Evolutionary conservation across 1,139 yeast genomes (phyloP).

Genomic region (Hyphopichia khmerensis): DNA sequence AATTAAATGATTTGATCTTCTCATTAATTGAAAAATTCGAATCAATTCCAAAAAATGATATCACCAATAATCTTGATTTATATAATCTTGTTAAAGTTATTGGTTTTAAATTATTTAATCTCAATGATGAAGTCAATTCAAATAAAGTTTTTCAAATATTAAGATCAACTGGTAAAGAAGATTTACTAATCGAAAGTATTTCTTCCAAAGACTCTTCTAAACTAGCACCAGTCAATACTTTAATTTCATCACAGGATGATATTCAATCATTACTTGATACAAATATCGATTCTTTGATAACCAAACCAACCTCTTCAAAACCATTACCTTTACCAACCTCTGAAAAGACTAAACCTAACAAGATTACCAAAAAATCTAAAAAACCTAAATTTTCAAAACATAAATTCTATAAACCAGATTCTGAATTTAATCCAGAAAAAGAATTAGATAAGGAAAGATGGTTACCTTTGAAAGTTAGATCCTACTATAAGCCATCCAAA

Average conservation of each 20-base stretch:
- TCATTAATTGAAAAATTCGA: conserved; percentile 19
- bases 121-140: conserved; percentile 28
- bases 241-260: conserved; percentile 21
- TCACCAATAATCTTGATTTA: conserved; percentile 18
- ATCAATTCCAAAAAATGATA: conserved; percentile 14
- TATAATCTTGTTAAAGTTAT: conserved; percentile 45
- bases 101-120: conserved; percentile 45
- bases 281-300: conserved; percentile 22
- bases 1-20: conserved; percentile 25
- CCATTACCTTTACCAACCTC: not conserved
- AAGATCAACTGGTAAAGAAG: conserved; percentile 23
- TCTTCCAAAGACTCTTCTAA: conserved; percentile 18
- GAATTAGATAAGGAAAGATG: conserved; percentile 67
- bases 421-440: conserved; percentile 18
- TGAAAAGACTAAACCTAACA: conserved; percentile 5
- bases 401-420: conserved; percentile 33
- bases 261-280: conserved; percentile 31
- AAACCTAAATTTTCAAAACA: conserved; percentile 36
- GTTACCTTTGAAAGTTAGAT: conserved; percentile 84
- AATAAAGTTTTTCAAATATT: conserved; percentile 32
- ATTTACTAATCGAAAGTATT: conserved; percentile 32
- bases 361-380: conserved; percentile 23
- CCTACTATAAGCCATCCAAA: conserved; percentile 77
- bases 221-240: conserved; percentile 34
- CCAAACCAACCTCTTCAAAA: conserved; percentile 6